A percentile compares a stretch with the other conserved stretches of the same genome.
phyloP scores from a whole-genome alignment of 805 yeast genomes.

The Saccharomycopsis malanga region DNA sequence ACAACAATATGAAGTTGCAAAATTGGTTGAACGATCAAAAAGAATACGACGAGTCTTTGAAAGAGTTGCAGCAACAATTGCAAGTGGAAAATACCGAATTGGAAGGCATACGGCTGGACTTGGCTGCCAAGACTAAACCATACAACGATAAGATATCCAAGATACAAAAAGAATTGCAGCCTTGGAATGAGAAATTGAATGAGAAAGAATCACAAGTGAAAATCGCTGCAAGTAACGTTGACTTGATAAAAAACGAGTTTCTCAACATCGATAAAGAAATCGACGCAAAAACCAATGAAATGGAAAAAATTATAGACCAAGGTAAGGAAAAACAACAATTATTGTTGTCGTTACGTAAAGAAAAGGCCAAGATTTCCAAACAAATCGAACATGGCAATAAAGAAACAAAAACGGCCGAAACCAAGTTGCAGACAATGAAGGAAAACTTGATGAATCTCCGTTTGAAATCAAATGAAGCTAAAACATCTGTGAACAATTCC shows the following conservation, averaged over 20 bases:
- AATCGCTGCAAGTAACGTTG: slow-evolving; percentile 59
- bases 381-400: slow-evolving; percentile 54
- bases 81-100: slow-evolving; percentile 49
- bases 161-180: slow-evolving; percentile 64
- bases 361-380: slow-evolving; percentile 40
- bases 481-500: slow-evolving; percentile 44
- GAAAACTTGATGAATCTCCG: slow-evolving; percentile 45
- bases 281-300: slow-evolving; percentile 35
- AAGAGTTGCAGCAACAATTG: slow-evolving; percentile 38
- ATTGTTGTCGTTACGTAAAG: slow-evolving; percentile 39
- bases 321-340: slow-evolving; percentile 45
- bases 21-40: slow-evolving; percentile 39
- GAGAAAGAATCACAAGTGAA: slow-evolving; percentile 57
- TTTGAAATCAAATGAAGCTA: slow-evolving; percentile 62
- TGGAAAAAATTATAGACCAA: slow-evolving; percentile 39
- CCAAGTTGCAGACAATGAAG: slow-evolving; percentile 47
- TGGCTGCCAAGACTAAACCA: slow-evolving; percentile 68
- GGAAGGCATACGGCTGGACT: slow-evolving; percentile 53
- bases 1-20: slow-evolving; percentile 41
- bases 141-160: slow-evolving; percentile 58
- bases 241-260: slow-evolving; percentile 45
- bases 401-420: slow-evolving; percentile 45
- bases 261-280: slow-evolving; percentile 39
- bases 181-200: slow-evolving; percentile 69
- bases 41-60: slow-evolving; percentile 36